A percentile compares a stretch with the other conserved stretches of the same genome.
These are phyloP conservation scores for Sanguinoderma infundibulare DNA, from an alignment of 1,284 basidiomycete genomes.

Conservation along the genomic window DNA sequence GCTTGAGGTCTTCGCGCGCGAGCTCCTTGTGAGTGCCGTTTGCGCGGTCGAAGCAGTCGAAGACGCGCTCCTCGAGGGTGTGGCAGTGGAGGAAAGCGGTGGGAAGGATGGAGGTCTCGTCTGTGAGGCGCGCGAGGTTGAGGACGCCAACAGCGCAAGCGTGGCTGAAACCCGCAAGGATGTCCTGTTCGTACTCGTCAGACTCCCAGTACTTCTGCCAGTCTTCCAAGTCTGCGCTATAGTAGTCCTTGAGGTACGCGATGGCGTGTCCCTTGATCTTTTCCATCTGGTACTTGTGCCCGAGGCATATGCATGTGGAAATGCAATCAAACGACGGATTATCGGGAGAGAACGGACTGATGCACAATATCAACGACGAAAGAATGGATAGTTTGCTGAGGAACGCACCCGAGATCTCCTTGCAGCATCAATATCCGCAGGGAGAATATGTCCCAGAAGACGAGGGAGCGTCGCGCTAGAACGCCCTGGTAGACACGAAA, in stretches of 20 bases:
- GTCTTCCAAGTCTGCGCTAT: not conserved
- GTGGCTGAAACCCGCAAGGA: not conserved
- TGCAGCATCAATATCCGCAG: not conserved
- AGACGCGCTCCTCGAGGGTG: not conserved
- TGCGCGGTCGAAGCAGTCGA: not conserved
- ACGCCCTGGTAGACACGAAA: not conserved
- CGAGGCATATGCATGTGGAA: slow-evolving; percentile 9
- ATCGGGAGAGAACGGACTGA: not conserved
- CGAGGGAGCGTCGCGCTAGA: not conserved
- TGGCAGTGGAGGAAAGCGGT: not conserved
- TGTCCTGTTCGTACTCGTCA: not conserved
- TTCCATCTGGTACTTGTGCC: slow-evolving; percentile 14
- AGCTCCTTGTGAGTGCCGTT: not conserved
- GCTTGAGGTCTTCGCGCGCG: not conserved
- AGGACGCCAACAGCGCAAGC: slow-evolving; percentile 9
- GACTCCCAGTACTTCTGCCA: not conserved
- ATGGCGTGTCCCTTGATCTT: not conserved
- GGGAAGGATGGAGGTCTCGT: not conserved
- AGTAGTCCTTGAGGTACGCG: not conserved
- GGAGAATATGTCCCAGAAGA: not conserved
- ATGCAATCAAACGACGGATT: not conserved
- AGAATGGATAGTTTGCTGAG: not conserved
- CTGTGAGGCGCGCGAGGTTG: slow-evolving; percentile 13
- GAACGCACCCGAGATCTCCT: not conserved
- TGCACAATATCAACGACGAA: not conserved